Evolutionary conservation across 129 eudicot species (phyloP).

Genomic region (Tagetes patula): DNA sequence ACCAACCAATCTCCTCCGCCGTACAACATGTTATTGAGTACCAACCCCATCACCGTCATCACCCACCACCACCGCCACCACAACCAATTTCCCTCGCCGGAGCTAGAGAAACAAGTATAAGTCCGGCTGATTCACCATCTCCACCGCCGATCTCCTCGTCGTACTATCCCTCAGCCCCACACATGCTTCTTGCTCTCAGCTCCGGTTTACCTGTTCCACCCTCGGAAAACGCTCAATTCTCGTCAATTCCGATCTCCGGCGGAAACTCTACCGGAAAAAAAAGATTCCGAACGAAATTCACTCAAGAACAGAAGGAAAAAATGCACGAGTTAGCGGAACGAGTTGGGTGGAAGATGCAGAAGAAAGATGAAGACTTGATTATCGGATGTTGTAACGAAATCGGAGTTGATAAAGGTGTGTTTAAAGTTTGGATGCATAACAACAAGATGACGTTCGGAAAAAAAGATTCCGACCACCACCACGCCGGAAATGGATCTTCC

Average conservation of each 20-base stretch:
- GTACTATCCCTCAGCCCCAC: constrained; percentile 85
- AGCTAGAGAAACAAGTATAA: constrained; percentile 18
- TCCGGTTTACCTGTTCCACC: constrained; percentile 41
- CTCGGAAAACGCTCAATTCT: constrained; percentile 21
- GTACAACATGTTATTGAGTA: constrained; percentile 48
- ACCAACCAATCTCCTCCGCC: constrained; percentile 3
- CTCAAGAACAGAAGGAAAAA: constrained; percentile 59
- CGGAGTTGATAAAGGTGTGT: constrained; percentile 70
- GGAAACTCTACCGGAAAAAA: constrained; percentile 44
- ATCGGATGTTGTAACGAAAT: constrained; percentile 52
- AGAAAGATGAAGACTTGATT: constrained; percentile 55
- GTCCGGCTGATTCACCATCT: constrained; percentile 69
- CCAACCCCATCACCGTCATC: constrained; percentile 87
- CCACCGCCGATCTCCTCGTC: constrained; percentile 93
- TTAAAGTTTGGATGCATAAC: constrained; percentile 93
- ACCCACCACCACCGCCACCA: constrained; percentile 57
- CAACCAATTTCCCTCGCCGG: constrained; percentile 36
- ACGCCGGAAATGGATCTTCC: constrained; percentile 23
- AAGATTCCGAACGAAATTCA: constrained; percentile 65
- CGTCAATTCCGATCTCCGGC: constrained; percentile 27
- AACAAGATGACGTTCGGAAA: constrained; percentile 69
- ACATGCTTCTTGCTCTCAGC: constrained; percentile 85
- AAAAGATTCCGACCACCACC: constrained; percentile 32
- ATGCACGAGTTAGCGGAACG: constrained; percentile 72
- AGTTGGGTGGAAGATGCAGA: constrained; percentile 92